phyloP scores from a whole-genome alignment of 306 rosid species.

The Rosa rugosa region DNA sequence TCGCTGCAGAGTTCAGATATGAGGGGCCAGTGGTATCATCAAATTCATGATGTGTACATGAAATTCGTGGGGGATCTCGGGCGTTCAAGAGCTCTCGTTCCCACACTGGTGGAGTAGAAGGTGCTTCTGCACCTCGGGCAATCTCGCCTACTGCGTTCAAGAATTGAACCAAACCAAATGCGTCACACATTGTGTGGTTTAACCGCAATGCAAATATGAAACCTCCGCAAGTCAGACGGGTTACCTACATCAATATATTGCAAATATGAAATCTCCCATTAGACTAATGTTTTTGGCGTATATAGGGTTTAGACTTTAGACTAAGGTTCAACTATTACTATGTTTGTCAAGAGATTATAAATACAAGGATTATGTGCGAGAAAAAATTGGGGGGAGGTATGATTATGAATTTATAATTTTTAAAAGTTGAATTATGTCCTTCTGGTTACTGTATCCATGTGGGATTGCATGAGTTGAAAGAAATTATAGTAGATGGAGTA shows the following conservation, averaged over 20 bases:
- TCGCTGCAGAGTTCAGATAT: neutral
- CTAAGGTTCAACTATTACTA: no score
- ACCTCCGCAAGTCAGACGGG: conserved; percentile 33
- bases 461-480: neutral
- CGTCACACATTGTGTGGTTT: conserved; percentile 32
- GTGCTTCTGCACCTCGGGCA: conserved; percentile 16
- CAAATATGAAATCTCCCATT: neutral
- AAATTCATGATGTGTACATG: conserved; percentile 18
- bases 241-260: conserved; percentile 21
- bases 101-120: conserved; percentile 29
- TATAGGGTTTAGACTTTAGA: no score
- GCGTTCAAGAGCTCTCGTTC: conserved; percentile 30
- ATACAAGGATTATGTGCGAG: no score
- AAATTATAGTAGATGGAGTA: neutral
- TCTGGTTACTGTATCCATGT: no score
- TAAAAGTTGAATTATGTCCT: no score
- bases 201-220: conserved; percentile 28
- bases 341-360: no score
- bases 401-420: no score
- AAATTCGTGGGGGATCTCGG: conserved; percentile 25
- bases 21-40: conserved; percentile 13
- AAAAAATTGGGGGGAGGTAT: no score
- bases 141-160: conserved; percentile 25
- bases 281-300: neutral
- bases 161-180: conserved; percentile 18